phyloP scores from a whole-genome alignment of 257 asterid species.

The Scutellaria galericulata region DNA sequence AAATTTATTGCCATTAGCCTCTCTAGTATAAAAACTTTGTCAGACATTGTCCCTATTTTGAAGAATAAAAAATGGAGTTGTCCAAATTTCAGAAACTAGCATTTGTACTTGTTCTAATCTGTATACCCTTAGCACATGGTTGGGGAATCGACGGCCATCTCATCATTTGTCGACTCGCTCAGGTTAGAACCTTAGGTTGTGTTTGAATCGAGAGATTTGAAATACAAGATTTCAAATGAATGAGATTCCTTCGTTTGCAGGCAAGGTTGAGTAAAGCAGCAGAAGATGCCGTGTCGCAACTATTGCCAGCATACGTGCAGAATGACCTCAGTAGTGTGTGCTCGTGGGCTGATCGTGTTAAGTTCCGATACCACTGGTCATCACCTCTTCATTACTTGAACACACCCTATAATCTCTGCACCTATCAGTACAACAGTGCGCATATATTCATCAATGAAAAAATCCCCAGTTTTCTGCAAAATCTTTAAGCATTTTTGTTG shows the following conservation, averaged over 20 bases:
- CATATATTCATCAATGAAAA: background rate
- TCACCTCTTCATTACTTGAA: constrained; percentile 80
- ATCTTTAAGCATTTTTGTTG: background rate
- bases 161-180: constrained; percentile 74
- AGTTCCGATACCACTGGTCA: constrained; percentile 80
- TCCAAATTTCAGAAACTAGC: constrained; percentile 37
- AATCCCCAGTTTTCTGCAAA: background rate
- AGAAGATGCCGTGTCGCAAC: constrained; percentile 67
- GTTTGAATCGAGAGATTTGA: no score
- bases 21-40: constrained; percentile 20
- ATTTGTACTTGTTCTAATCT: constrained; percentile 38
- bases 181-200: constrained; percentile 27
- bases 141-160: constrained; percentile 94
- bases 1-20: background rate
- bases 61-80: constrained; percentile 42
- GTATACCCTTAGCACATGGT: constrained; percentile 49
- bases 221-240: no score
- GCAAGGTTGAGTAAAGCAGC: constrained; percentile 73
- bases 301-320: constrained; percentile 65
- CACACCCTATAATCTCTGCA: constrained; percentile 79
- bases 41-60: background rate
- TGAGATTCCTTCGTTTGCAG: constrained; percentile 37
- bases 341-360: constrained; percentile 85
- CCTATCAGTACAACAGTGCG: constrained; percentile 77
- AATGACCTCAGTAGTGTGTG: constrained; percentile 76